These are phyloP conservation scores for Bocquillonia castaneifolia DNA, from an alignment of 441 rosid species.

Conservation along the genomic window DNA sequence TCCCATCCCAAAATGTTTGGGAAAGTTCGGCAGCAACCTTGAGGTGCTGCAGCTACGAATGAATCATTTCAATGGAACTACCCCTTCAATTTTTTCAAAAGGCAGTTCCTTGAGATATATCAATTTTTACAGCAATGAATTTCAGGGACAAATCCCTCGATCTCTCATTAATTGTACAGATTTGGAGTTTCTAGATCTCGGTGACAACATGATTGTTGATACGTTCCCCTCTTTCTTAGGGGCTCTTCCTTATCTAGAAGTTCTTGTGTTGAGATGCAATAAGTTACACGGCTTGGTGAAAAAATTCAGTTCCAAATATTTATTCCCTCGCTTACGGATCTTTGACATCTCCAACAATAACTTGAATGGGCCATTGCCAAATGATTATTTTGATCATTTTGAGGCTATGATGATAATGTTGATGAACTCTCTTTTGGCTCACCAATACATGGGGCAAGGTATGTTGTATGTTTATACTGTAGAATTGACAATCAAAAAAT, in stretches of 20 bases:
- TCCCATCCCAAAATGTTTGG: constrained; percentile 19
- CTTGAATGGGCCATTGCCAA: constrained; percentile 14
- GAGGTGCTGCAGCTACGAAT: constrained; percentile 13
- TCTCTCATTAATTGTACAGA: constrained; percentile 15
- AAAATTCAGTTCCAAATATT: too few species aligned
- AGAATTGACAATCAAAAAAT: not conserved
- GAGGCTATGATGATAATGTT: constrained; percentile 13
- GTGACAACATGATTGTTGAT: constrained; percentile 23
- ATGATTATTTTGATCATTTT: not conserved
- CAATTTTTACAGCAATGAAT: constrained; percentile 15
- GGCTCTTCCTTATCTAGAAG: not conserved
- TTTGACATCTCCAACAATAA: constrained; percentile 18
- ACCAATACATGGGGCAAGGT: not conserved
- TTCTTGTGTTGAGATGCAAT: constrained; percentile 17
- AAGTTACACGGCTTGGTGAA: constrained; percentile 5
- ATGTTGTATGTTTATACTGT: not conserved
- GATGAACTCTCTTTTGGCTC: too few species aligned
- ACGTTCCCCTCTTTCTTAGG: constrained; percentile 10
- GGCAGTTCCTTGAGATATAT: not conserved
- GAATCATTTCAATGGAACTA: constrained; percentile 16
- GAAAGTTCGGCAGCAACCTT: not conserved
- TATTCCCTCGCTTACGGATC: constrained; percentile 1
- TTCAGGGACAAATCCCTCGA: constrained; percentile 20
- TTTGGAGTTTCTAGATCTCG: constrained; percentile 21
- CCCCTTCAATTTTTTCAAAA: not conserved